These are phyloP conservation scores for Guyanaporus albipodus DNA, from an alignment of 768 basidiomycete genomes.

Conservation along the genomic window DNA sequence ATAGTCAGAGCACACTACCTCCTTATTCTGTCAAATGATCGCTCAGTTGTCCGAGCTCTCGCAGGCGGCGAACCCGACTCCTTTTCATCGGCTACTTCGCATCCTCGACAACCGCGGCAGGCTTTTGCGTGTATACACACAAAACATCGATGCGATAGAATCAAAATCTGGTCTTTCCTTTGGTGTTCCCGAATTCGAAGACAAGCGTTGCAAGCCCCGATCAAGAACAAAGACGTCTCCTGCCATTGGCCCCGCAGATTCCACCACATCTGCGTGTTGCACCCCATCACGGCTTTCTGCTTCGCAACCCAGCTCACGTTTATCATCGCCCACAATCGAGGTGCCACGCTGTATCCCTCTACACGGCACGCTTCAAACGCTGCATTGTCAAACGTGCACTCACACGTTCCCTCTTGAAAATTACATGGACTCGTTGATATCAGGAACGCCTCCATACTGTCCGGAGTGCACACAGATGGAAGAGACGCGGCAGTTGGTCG, in stretches of 20 bases:
- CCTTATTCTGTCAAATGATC: conserved; percentile 86
- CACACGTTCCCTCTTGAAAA: conserved; percentile 63
- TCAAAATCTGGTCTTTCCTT: conserved; percentile 81
- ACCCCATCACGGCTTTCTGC: conserved; percentile 14
- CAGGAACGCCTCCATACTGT: conserved; percentile 68
- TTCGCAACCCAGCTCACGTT: conserved; percentile 33
- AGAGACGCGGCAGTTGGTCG: conserved; percentile 62
- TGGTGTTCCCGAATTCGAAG: conserved; percentile 71
- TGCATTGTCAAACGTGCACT: conserved; percentile 81
- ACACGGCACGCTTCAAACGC: conserved; percentile 76
- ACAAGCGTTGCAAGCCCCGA: conserved; percentile 50
- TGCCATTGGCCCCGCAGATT: conserved; percentile 12
- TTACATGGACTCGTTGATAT: conserved; percentile 54
- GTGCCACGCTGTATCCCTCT: conserved; percentile 84
- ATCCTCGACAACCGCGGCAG: conserved; percentile 70
- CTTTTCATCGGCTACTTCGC: conserved; percentile 75
- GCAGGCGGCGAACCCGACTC: conserved; percentile 67
- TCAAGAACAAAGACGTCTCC: conserved; percentile 40
- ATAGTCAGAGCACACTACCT: conserved; percentile 71
- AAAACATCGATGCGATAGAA: conserved; percentile 92
- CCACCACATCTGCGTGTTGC: conserved; percentile 6
- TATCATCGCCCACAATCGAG: conserved; percentile 51
- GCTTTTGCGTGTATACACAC: conserved; percentile 85
- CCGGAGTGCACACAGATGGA: conserved; percentile 74
- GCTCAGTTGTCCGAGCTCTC: conserved; percentile 75